Evolutionary conservation across 768 basidiomycete species (phyloP), one percentile per base, ranked within the genome.

Genomic region (Leccinum pellstonianum): DNA sequence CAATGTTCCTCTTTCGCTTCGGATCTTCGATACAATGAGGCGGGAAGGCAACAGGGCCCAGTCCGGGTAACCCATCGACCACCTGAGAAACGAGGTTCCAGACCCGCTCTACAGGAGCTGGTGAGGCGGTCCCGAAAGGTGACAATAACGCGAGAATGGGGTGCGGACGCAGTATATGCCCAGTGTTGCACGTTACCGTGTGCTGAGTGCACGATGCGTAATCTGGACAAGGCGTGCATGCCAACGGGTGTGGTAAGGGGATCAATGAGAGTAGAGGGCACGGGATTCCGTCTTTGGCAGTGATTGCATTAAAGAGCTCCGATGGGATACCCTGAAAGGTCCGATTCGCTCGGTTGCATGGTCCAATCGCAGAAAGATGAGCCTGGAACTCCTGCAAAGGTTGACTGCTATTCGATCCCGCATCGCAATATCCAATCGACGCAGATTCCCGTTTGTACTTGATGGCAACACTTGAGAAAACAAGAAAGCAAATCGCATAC

Each of bases 1-100:
- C 90, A 50, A 94, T 90, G 64, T 87, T 80, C 56, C 79, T 75
- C 75, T 86, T 91, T 68, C 91, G 79, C 68, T 77, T 83, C 56
- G 89, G 89, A 74, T 94, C 91, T 75, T 88, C 87, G 52, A 86
- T 76, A 68, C 92, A 94, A 50, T 83, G 79, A 43, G 89, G 88
- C 25, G 91, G 85, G 54, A 94, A 78, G 21, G 86, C 90, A 43
- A 93, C 80, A 60, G 88, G 83, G n/a, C 91, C 90, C 23, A 91
- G 74, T 33, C 85, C 83, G 21, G 91, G 92, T 52, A 93, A 70
- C 31, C 92, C 92, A 73, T 93, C 81, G 49, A 84, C 74, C 11
- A 78, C 58, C 49, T 68, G 64, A 46, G 79, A 80, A 56, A 87
- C 69, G 47, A 77, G 67, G 66, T 78, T 79, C 82, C 82, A 84